These are phyloP conservation scores for Macrolepiota albuminosa DNA, from an alignment of 768 basidiomycete genomes.

Conservation along the genomic window DNA sequence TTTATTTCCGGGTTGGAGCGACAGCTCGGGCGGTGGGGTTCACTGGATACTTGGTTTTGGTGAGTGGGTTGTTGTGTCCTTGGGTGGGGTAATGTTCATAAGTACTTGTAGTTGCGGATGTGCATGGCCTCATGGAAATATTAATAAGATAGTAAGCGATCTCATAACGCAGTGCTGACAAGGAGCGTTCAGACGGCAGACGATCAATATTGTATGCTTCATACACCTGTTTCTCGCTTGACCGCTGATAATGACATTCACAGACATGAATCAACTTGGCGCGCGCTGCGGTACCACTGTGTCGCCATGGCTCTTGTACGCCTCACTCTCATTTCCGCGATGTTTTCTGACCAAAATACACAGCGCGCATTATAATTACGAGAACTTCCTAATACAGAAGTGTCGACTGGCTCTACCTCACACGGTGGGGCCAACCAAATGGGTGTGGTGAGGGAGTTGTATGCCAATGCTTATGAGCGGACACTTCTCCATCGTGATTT, in stretches of 20 bases:
- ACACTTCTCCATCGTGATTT: conserved; percentile 79
- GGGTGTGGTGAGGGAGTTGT: conserved; percentile 45
- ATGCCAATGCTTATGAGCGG: conserved; percentile 81
- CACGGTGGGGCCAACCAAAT: conserved; percentile 65
- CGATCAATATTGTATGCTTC: conserved; percentile 41
- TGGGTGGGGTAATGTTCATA: not conserved
- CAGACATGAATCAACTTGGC: conserved; percentile 42
- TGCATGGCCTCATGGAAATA: conserved; percentile 53
- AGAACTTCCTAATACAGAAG: conserved; percentile 60
- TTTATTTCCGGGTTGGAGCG: conserved; percentile 52
- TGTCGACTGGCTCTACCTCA: conserved; percentile 64
- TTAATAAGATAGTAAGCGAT: conserved; percentile 34
- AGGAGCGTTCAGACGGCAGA: conserved; percentile 31
- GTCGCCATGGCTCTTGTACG: conserved; percentile 45
- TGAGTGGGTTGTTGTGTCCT: conserved; percentile 19
- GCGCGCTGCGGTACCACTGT: conserved; percentile 39
- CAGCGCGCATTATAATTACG: conserved; percentile 52
- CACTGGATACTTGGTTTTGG: conserved; percentile 47
- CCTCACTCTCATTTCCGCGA: not conserved
- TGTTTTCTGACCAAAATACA: conserved; percentile 12
- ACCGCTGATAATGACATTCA: not conserved
- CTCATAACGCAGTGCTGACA: not conserved
- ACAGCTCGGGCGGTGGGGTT: conserved; percentile 40
- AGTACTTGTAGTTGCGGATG: conserved; percentile 45
- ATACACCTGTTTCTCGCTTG: not conserved